Evolutionary conservation across 371 early-diverging fungal genomes (phyloP).

Genomic region (Dichotomocladium elegans): DNA sequence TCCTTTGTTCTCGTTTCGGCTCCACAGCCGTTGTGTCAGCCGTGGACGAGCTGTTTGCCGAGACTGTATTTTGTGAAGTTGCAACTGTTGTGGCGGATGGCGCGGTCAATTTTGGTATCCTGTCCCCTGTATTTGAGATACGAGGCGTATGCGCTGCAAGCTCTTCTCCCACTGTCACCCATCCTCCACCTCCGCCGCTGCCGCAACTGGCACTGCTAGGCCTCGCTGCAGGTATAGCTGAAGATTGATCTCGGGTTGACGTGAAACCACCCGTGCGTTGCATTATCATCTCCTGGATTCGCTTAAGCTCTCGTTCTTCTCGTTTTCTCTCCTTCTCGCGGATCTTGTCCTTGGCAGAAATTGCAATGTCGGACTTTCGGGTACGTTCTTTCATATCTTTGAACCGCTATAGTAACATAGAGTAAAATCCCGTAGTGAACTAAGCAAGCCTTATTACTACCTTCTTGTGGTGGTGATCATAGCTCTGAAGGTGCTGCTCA

Average conservation of each 20-base stretch:
- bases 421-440: too few species aligned
- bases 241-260: not conserved
- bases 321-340: conserved; percentile 64
- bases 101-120: not conserved
- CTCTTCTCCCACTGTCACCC: conserved; percentile 1
- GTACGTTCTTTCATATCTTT: conserved; percentile 72
- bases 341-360: conserved; percentile 39
- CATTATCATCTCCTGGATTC: conserved; percentile 66
- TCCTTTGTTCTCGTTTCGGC: not conserved
- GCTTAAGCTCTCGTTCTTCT: conserved; percentile 65
- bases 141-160: not conserved
- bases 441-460: too few species aligned
- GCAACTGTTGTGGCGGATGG: not conserved
- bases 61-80: not conserved
- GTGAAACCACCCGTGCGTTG: conserved; percentile 29
- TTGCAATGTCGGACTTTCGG: conserved; percentile 35
- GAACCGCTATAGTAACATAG: conserved; percentile 48
- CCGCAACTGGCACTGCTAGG: not conserved
- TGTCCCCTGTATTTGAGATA: not conserved
- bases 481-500: conserved; percentile 72
- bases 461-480: conserved; percentile 78
- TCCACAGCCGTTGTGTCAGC: too few species aligned
- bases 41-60: not conserved
- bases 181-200: conserved; percentile 6
- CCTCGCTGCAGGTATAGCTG: conserved; percentile 1